Conservation (phyloP, 106 monocot genomes). For the Chionographis japonica region DNA sequence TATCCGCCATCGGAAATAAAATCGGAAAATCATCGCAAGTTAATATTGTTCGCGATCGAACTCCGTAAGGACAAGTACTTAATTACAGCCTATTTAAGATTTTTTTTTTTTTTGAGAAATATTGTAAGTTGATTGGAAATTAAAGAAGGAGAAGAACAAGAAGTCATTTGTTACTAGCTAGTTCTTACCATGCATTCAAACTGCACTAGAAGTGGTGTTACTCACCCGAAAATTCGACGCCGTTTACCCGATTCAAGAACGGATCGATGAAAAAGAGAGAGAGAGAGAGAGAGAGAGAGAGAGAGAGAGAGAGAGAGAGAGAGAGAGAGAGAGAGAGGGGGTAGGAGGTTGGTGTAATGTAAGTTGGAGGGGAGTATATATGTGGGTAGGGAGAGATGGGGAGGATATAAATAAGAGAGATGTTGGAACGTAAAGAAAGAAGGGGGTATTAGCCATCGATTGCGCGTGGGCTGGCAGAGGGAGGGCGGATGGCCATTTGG, state of each 20-base stretch:
- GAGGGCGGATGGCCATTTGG: constrained; percentile 32
- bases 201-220: no score
- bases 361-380: no score
- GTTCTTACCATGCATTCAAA: no score
- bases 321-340: neutral
- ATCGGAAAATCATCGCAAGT: neutral
- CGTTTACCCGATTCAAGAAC: neutral
- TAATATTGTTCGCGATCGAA: no score
- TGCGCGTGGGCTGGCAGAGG: constrained; percentile 66
- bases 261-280: neutral
- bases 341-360: neutral
- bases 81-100: no score
- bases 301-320: constrained; percentile 8
- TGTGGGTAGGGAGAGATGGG: no score
- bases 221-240: no score
- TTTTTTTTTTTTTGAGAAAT: no score
- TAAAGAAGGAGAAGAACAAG: no score
- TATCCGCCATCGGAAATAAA: neutral
- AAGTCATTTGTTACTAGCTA: no score
- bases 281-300: neutral
- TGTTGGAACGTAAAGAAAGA: constrained; percentile 8
- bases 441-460: constrained; percentile 30
- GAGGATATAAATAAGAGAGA: neutral
- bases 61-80: no score
- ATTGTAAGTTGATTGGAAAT: no score